Base-by-base conservation (phyloP, 306 rosid genomes). In the Rubus parviflorus region DNA sequence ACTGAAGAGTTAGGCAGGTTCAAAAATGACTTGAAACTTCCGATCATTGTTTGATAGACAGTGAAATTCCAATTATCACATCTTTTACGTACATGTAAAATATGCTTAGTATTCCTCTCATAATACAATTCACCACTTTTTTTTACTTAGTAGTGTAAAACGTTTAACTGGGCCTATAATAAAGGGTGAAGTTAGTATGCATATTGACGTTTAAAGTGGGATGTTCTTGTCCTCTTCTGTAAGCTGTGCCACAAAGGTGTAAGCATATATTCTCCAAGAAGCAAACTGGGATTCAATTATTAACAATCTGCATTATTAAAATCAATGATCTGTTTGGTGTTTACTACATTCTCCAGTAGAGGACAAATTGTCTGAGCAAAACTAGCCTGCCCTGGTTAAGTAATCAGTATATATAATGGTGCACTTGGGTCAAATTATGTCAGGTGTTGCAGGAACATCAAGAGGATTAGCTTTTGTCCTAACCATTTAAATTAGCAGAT, bases 401-500 rank as follows among this genome's bases (percentile, higher is more conserved):
- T 37, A 65, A 15, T 70, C 49, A 63, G 75, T 69, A 78, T 57
- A 73, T 14, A 20, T 57, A 69, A 68, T 40, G 58, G 80, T 70
- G 66, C 60, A 75, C 56, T 53, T 43, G 9, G 76, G 83, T 79
- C 81, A 75, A 73, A 58, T 75, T 52, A 43, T 75, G 86, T 51
- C 77, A 70, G 51, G 66, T 75, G 22, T 75, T 53, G 70, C 38
- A 63, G 68, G 56, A 83, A 75, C 83, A 86, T 25, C 60, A 70
- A 77, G 69, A 77, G 43, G 72, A 81, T 52, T 46, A 42, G 51
- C n/a, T 58, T 19, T 25, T 74, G 54, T 73, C 54, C 30, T 63
- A 70, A 80, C 79, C 87, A 83, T 84, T 74, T 37, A 74, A 74
- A 75, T 38, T 43, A 75, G 86, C 64, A 52, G 58, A 77, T 77